These are phyloP conservation scores for Vitis hybrid DNA, from an alignment of 177 flowering plant species.

Conservation along the genomic window DNA sequence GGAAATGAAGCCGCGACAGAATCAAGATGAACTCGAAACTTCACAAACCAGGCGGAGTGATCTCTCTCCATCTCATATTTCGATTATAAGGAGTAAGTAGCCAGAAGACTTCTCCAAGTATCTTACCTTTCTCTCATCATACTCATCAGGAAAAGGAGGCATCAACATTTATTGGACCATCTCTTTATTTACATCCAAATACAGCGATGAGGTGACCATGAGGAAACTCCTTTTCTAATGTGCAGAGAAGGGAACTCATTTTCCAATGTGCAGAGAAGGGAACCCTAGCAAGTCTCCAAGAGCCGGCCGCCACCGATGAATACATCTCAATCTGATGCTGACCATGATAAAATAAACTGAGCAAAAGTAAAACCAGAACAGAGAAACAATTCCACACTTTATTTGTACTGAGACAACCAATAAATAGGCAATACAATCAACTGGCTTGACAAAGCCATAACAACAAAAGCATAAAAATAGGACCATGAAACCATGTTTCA, in stretches of 20 bases:
- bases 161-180: not conserved
- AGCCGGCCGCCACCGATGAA: constrained; percentile 5
- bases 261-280: not conserved
- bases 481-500: no score
- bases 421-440: no score
- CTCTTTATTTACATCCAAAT: not conserved
- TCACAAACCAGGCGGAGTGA: constrained; percentile 8
- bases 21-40: constrained; percentile 9
- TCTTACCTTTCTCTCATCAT: not conserved
- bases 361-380: no score
- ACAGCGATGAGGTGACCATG: not conserved
- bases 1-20: not conserved
- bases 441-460: no score
- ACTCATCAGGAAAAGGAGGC: not conserved
- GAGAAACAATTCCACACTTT: no score
- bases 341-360: not conserved
- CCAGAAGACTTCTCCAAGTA: constrained; percentile 11
- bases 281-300: constrained; percentile 10
- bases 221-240: not conserved
- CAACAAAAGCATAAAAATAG: no score
- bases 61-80: constrained; percentile 8
- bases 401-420: no score
- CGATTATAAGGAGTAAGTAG: constrained; percentile 5
- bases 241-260: constrained; percentile 1
- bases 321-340: constrained; percentile 14